A percentile compares a stretch with the other conserved stretches of the same genome.
Evolutionary conservation across 129 eudicot genomes (phyloP).

Genomic region (Tanacetum coccineum): DNA sequence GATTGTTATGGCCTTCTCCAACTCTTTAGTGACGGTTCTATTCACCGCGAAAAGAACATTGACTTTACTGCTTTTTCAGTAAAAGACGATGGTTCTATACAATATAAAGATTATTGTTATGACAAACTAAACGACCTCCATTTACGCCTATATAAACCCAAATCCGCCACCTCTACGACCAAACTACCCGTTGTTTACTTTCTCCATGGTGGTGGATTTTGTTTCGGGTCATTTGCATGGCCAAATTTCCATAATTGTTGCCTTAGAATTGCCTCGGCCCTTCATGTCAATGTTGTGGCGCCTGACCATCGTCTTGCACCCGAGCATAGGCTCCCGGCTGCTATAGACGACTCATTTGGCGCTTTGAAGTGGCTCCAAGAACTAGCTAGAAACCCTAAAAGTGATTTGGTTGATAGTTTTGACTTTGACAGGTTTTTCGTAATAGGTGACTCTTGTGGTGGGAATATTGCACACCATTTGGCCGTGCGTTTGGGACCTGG

Average conservation of each 20-base stretch:
- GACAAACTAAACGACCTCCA: conserved; percentile 40
- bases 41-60: conserved; percentile 36
- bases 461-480: conserved; percentile 75
- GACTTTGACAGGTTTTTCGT: conserved; percentile 59
- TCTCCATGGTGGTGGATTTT: conserved; percentile 84
- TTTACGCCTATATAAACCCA: conserved; percentile 73
- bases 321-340: conserved; percentile 82
- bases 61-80: conserved; percentile 30
- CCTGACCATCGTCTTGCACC: conserved; percentile 93
- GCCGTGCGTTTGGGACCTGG: conserved; percentile 64
- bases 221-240: conserved; percentile 74
- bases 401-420: conserved; percentile 35
- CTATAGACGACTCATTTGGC: conserved; percentile 48
- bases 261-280: conserved; percentile 55
- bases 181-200: conserved; percentile 56
- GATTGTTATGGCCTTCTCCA: conserved; percentile 66
- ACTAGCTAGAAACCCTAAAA: conserved; percentile 13
- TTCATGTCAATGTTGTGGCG: conserved; percentile 50
- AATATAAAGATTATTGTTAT: conserved; percentile 55
- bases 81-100: conserved; percentile 50
- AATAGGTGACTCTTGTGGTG: conserved; percentile 80
- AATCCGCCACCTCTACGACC: conserved; percentile 22
- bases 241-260: conserved; percentile 65
- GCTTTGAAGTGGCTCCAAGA: conserved; percentile 61
- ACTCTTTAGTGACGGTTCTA: conserved; percentile 66